phyloP scores from a whole-genome alignment of 148 eudicot genomes.

The Pharnaceum exiguum region DNA sequence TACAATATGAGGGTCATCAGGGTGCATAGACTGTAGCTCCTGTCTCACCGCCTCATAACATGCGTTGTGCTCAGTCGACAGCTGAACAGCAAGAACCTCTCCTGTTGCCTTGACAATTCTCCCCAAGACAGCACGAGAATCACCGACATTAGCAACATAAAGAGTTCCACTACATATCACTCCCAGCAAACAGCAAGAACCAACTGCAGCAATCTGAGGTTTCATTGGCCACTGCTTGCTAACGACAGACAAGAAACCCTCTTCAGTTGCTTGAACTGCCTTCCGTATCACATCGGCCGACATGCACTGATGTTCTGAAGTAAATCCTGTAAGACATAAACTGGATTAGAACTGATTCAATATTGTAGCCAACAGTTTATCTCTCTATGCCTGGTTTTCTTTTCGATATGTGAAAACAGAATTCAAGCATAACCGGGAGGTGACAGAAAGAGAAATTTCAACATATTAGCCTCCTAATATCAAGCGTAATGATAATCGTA shows the following conservation, averaged over 20 bases:
- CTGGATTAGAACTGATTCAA: neutral
- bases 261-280: slow-evolving; percentile 86
- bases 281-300: slow-evolving; percentile 63
- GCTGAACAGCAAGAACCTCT: slow-evolving; percentile 66
- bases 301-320: slow-evolving; percentile 67
- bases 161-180: slow-evolving; percentile 61
- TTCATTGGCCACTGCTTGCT: slow-evolving; percentile 64
- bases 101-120: slow-evolving; percentile 68
- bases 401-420: too few species aligned
- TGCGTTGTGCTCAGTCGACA: slow-evolving; percentile 76
- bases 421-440: too few species aligned
- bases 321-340: slow-evolving; percentile 43
- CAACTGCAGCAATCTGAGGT: slow-evolving; percentile 82
- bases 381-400: too few species aligned
- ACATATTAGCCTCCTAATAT: too few species aligned
- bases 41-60: slow-evolving; percentile 68
- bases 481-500: too few species aligned
- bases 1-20: slow-evolving; percentile 79
- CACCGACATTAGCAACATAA: slow-evolving; percentile 70
- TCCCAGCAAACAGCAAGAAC: slow-evolving; percentile 73
- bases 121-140: slow-evolving; percentile 85
- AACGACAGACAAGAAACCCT: slow-evolving; percentile 66
- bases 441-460: too few species aligned
- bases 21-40: slow-evolving; percentile 68
- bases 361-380: neutral